Evolutionary conservation across 208 protist species (phyloP), one percentile per base, ranked within the genome.

Genomic region (Crithidia fasciculata): DNA sequence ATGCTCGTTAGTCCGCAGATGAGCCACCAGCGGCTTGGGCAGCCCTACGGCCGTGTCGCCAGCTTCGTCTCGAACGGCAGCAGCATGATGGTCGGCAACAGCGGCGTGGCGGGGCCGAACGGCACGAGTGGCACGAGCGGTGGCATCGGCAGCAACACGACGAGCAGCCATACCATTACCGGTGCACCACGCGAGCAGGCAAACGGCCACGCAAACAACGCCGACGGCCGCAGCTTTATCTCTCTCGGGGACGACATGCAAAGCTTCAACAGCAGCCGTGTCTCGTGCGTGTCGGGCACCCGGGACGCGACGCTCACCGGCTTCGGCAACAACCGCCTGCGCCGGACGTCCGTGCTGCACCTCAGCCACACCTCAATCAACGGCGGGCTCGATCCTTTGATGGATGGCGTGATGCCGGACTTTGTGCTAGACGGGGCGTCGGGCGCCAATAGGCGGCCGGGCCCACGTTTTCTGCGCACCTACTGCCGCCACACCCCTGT

Each of bases 401-500:
- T 60, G 67, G 70, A 79, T 16, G 76, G 76, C 37, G 73, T 74
- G 10, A 67, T 81, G 68, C 63, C 80, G 28, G 67, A 52, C 57
- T 78, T 85, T 41, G 47, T 76, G 74, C 70, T 78, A 47, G 79
- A 79, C 50, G 63, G 66, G 16, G 69, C 49, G 44, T 43, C 40
- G 8, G 54, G 43, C 8, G 72, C 49, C 3, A 54, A 43, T 19
- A 36, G 41, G 18, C 76, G 44, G 15, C 73, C 74, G 4, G 83
- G 74, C 12, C 86, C 82, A 15, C 74, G 76, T 16, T 91, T 91
- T 44, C 53, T 76, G 47, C 86, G 86, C n/a, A 55, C 66, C 9
- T 84, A 68, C 54, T 76, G 70, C 36, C 83, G 86, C 36, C 82
- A 88, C 63, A 80, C 81, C 4, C 64, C 80, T 2, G 86, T 84